These are phyloP conservation scores for Mycocentrospora acerina DNA, from an alignment of 2,329 filamentous ascomycete genomes.

Conservation along the genomic window DNA sequence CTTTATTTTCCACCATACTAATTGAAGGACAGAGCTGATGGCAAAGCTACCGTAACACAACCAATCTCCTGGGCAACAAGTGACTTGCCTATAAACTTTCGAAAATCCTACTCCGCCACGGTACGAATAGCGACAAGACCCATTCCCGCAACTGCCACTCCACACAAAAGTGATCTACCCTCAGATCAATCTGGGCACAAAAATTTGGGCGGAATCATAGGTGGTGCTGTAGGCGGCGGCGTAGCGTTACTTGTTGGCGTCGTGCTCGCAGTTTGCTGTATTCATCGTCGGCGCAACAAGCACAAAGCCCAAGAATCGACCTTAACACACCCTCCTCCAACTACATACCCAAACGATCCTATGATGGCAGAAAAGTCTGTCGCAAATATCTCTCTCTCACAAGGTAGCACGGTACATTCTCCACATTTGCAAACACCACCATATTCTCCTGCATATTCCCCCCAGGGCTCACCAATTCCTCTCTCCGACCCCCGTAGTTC, in stretches of 20 bases:
- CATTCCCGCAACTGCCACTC: conserved; percentile 18
- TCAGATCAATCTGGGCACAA: conserved; percentile 1
- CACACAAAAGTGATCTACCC: conserved; percentile 1
- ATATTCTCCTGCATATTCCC: conserved; percentile 14
- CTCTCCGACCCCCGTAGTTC: too few relatives aligned
- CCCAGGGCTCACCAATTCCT: conserved; percentile 6
- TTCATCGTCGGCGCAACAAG: conserved; percentile 20
- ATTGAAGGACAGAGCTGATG: conserved; percentile 36
- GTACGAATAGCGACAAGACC: conserved; percentile 52
- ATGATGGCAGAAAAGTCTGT: conserved; percentile 1
- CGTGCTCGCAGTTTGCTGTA: conserved; percentile 21
- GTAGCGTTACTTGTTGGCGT: conserved; percentile 20
- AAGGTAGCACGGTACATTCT: conserved; percentile 11
- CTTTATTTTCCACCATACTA: conserved; percentile 4
- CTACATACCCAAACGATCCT: neutral
- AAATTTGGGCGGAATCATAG: conserved; percentile 34
- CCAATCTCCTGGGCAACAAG: conserved; percentile 51
- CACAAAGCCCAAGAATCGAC: conserved; percentile 1
- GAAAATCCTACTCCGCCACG: conserved; percentile 47
- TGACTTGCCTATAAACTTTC: conserved; percentile 56
- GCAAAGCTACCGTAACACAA: conserved; percentile 53
- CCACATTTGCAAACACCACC: conserved; percentile 8
- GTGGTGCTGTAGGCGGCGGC: conserved; percentile 39
- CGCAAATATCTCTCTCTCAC: conserved; percentile 3
- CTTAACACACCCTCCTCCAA: neutral